Base-by-base conservation (phyloP, 2,329 filamentous ascomycete species). In the Trichoderma koningii region DNA sequence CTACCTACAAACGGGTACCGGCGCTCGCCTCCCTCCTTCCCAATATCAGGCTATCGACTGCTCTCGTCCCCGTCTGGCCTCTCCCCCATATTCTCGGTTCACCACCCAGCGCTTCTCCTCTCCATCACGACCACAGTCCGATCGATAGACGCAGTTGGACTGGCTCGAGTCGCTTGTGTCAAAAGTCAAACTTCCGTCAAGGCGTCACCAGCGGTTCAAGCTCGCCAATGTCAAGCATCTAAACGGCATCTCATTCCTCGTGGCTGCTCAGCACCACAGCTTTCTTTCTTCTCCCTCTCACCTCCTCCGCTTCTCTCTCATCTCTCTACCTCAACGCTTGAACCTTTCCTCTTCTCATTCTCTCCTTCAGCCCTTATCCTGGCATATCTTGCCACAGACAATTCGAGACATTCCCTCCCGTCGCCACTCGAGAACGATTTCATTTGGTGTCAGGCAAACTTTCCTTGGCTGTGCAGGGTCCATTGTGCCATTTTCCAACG, bases 11-110 rank as follows among this genome's bases (percentile, higher is more conserved):
- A 34, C 30, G 10, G 55, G 21, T 34, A 23, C 55, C 34, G 23
- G 23, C 19, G 26, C 28, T 63, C 59, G 41, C 59, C 59, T 63
- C 59, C 59, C 59, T 63, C 50, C 26, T 63, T 63, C 51, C 48
- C 52, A 57, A 57, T 52, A 63, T 63, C 59, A 62, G 26, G 42
- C 59, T 51, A 41, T 10, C 34, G 34, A 5, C 56, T 42, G 17
- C 50, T 63, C 50, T 63, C 59, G 53, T 45, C 30, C 38, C n/a
- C n/a, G 44, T n/a, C 34, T 61, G 30, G 14, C 38, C 28, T 51
- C 51, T 34, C 42, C 56, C 21, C 34, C 19, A 38, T 42, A 50
- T 38, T 55, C 59, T 44, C 50, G 34, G 17, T 26, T 28, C 41
- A 10, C 21, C n/a, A 53, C 14, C 28, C 48, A 60, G 26, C 53